phyloP scores from a whole-genome alignment of 2,329 filamentous ascomycete genomes.

The Neobulgaria alba region DNA sequence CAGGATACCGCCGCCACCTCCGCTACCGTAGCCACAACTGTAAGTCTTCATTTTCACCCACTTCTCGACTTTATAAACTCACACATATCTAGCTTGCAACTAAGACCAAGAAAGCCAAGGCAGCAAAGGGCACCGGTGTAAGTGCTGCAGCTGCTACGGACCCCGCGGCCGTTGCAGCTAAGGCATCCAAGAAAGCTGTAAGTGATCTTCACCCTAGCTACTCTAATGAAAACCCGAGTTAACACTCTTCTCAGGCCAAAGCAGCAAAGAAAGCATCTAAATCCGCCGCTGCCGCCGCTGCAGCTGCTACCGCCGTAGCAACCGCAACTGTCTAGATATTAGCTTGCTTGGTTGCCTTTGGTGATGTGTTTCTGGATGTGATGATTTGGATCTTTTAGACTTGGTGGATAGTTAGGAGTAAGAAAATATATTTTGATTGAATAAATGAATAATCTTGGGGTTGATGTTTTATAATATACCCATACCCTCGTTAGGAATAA shows the following conservation, averaged over 20 bases:
- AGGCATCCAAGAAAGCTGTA: constrained; percentile 1
- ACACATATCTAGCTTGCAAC: no score
- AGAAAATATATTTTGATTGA: neutral
- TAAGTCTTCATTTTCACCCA: no score
- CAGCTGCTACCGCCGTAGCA: neutral
- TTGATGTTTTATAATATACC: no score
- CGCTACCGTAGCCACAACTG: no score
- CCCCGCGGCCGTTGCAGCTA: constrained; percentile 1
- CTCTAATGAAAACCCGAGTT: neutral
- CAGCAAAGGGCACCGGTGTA: neutral
- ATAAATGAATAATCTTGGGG: no score
- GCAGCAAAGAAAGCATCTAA: neutral
- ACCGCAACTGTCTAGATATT: neutral
- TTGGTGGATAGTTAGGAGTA: neutral
- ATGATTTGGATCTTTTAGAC: neutral
- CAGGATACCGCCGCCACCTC: no score
- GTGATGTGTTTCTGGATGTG: neutral
- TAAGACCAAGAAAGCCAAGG: neutral
- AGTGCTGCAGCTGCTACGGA: neutral
- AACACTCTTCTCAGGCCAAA: neutral
- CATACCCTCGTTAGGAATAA: no score
- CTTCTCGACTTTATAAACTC: no score
- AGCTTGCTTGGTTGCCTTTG: neutral
- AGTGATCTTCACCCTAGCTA: neutral
- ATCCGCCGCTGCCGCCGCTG: constrained; percentile 1